Evolutionary conservation across 371 early-diverging fungal genomes (phyloP), one percentile per base, ranked within the genome.

Genomic region (Syncephalis fuscata): DNA sequence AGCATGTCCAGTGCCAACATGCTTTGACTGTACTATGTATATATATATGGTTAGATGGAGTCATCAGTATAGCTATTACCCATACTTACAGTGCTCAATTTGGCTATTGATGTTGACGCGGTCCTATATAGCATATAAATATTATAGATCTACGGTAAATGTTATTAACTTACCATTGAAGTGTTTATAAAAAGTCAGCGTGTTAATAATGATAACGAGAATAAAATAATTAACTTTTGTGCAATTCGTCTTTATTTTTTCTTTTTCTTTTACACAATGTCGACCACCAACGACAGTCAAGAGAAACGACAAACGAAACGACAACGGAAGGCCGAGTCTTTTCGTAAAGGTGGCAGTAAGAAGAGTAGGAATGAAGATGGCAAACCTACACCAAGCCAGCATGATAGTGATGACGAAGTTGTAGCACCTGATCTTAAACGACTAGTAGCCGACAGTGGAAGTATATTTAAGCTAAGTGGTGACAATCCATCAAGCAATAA

Each of bases 1-100:
- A n/a, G 91, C 88, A 58, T 91, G 87, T 44, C 91, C 91, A 23
- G 88, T 88, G 23, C 91, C 91, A 39, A 85, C 80, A 60, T 85
- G 84, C 62, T 83, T 84, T 27, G 85, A 80, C 68, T 87, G 86
- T 47, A 85, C 84, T 80, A 36, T 15, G 25, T 14, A 24, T 39
- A 40, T 1, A 24, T 39, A 55, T 20, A 8, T 21, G 23, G 19
- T 15, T 48, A 26, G 14, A 36, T 36, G 2, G n/a, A n/a, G n/a
- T 26, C 11, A 21, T 14, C 11, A 15, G 25, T 36, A 17, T 23
- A 1, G 36, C 38, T 21, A 15, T 14, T 20, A 24, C 14, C 4
- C 26, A 36, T 2, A 62, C 70, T 67, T 66, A 77, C 78, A 68
- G 59, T 86, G 85, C 55, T 84, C 85, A 41, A 86, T 71, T 52